Conservation (phyloP, 495 filamentous ascomycete genomes). For the Pyronema domesticum region DNA sequence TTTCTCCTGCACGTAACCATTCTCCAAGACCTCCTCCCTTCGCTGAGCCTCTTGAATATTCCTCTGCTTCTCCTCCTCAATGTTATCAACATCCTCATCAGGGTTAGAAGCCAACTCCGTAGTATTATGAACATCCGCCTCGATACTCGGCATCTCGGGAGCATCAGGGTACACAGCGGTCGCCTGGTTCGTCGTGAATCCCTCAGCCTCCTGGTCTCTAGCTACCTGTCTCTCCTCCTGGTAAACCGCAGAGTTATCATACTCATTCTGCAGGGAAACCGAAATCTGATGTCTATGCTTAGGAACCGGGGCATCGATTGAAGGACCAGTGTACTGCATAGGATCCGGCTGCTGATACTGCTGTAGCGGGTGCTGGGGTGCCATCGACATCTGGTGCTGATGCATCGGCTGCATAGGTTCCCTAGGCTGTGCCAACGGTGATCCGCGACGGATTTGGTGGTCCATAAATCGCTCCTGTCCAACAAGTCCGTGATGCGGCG, state of each 20-base stretch:
- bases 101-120: conserved; percentile 20
- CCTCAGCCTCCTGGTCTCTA: conserved; percentile 26
- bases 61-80: conserved; percentile 17
- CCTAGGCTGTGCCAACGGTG: conserved; percentile 22
- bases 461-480: conserved; percentile 29
- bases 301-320: conserved; percentile 48
- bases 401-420: conserved; percentile 13
- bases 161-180: conserved; percentile 20
- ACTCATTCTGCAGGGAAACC: conserved; percentile 61
- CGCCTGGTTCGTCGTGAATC: conserved; percentile 24
- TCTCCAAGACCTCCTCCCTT: conserved; percentile 12
- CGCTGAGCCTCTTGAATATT: conserved; percentile 13
- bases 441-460: conserved; percentile 26
- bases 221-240: conserved; percentile 41
- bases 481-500: conserved; percentile 17
- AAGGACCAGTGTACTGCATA: conserved; percentile 24
- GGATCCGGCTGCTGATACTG: conserved; percentile 4
- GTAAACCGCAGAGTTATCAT: conserved; percentile 54
- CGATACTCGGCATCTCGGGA: conserved; percentile 20
- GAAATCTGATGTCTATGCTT: conserved; percentile 51
- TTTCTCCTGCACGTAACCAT: conserved; percentile 6
- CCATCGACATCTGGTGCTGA: conserved; percentile 4
- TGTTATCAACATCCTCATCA: conserved; percentile 19
- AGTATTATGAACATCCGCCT: conserved; percentile 34
- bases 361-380: conserved; percentile 8